Percentiles rank a stretch among this genome's conserved stretches.
Conservation (phyloP, 345 rosid species). For the Atalantia buxifolia region DNA sequence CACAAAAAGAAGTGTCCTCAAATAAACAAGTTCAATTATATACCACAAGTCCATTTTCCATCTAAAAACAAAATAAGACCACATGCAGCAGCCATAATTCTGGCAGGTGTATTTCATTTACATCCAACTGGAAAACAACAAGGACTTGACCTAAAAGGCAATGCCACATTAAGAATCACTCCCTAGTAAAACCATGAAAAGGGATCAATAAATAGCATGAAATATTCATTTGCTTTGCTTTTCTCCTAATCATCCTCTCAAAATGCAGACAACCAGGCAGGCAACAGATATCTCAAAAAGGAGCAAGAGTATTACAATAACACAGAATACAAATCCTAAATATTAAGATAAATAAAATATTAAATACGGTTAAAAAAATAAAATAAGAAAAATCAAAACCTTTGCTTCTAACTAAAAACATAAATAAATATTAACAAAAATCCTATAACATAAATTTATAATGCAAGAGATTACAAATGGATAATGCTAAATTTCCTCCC, state of each 20-base stretch:
- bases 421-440: not conserved
- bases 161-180: not conserved
- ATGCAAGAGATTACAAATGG: not conserved
- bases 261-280: not conserved
- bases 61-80: not conserved
- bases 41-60: not conserved
- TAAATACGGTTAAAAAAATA: not conserved
- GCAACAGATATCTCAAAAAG: not conserved
- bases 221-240: not conserved
- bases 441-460: not conserved
- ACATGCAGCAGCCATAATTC: not conserved
- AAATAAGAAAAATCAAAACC: not conserved
- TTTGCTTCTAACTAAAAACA: not conserved
- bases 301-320: not conserved
- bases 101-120: not conserved
- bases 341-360: not conserved
- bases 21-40: not conserved
- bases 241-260: not conserved
- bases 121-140: not conserved
- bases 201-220: not conserved
- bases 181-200: not conserved
- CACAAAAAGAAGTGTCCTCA: not conserved
- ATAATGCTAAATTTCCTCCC: not conserved
- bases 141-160: not conserved
- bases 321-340: not conserved